Base-by-base conservation (phyloP, 1,139 yeast species). In the Geotrichum histeridarum region DNA sequence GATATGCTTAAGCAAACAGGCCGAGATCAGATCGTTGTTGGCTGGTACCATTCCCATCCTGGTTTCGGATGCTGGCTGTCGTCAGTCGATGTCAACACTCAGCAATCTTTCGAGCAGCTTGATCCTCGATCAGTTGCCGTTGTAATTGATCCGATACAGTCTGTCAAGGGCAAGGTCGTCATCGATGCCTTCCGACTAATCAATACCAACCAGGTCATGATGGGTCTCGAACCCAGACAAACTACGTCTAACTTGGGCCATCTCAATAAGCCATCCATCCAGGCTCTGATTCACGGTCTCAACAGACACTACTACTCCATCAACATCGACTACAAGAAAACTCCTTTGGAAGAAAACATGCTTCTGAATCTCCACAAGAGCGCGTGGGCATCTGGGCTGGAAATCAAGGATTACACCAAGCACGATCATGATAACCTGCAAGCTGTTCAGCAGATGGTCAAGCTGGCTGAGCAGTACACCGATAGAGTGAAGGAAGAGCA, bases 1-100 rank as follows among this genome's bases (percentile, higher is more conserved):
- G 99, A 94, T 67, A 93, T 94, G 99, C 80, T 94, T 66, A 84
- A 89, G 72, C 99, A 94, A 71, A 94, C 99, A 0, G 99, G 99
- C 27, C 81, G 98, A 71, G 98, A 89, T 73, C 96, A 91, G 70
- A 90, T 89, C 89, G 99, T 94, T 61, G 98, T 91, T 50, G 98
- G 98, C 43, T 91, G 98, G 99, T 94, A 94, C 75, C 99, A 93
- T 69, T 90, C 97, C 2, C 99, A 93, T 69, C 98, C 98, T 0
- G 97, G 97, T 0, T 93, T 90, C 69, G 98, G 97, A 42, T 93
- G 99, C 75, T 93, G 99, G 98, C 79, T 93, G 64, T 90, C 97
- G 7, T 84, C 94, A 27, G 98, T 93, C 42, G 99, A 93, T 79
- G 95, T 94, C 57, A 90, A 90, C 69, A 93, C 99, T 1, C 99